Conservation (phyloP, 1,139 yeast genomes). For the Candida neerlandica region DNA sequence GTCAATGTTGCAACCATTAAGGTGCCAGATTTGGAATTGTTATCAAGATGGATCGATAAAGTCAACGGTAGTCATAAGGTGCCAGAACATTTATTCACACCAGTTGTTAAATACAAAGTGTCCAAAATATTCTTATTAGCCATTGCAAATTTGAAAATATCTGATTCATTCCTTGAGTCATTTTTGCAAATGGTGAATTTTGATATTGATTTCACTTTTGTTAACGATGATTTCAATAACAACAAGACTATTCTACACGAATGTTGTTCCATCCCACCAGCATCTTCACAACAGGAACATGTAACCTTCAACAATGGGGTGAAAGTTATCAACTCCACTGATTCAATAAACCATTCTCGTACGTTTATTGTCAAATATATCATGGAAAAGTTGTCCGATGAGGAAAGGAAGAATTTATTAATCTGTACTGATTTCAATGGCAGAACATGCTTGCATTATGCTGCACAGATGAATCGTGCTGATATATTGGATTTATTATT, state of each 20-base stretch:
- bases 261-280: slow-evolving; percentile 46
- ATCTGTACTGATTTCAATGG: slow-evolving; percentile 67
- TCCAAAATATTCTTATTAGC: slow-evolving; percentile 69
- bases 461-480: slow-evolving; percentile 67
- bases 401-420: slow-evolving; percentile 27
- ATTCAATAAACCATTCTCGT: slow-evolving; percentile 45
- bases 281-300: slow-evolving; percentile 36
- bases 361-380: slow-evolving; percentile 40
- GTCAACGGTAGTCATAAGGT: slow-evolving; percentile 27
- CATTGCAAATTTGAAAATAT: slow-evolving; percentile 53
- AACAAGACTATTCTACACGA: slow-evolving; percentile 46
- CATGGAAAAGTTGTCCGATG: slow-evolving; percentile 25
- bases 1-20: slow-evolving; percentile 57
- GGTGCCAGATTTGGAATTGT: slow-evolving; percentile 45
- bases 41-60: slow-evolving; percentile 55
- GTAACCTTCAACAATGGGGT: slow-evolving; percentile 49
- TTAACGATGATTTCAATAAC: slow-evolving; percentile 44
- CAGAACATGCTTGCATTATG: slow-evolving; percentile 85
- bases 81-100: slow-evolving; percentile 13
- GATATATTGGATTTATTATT: slow-evolving; percentile 54
- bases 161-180: slow-evolving; percentile 49
- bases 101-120: slow-evolving; percentile 38
- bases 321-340: slow-evolving; percentile 44
- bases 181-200: slow-evolving; percentile 48
- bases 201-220: slow-evolving; percentile 43